Evolutionary conservation across 2,329 filamentous ascomycete species (phyloP).

Genomic region (Cladosporium sp.): DNA sequence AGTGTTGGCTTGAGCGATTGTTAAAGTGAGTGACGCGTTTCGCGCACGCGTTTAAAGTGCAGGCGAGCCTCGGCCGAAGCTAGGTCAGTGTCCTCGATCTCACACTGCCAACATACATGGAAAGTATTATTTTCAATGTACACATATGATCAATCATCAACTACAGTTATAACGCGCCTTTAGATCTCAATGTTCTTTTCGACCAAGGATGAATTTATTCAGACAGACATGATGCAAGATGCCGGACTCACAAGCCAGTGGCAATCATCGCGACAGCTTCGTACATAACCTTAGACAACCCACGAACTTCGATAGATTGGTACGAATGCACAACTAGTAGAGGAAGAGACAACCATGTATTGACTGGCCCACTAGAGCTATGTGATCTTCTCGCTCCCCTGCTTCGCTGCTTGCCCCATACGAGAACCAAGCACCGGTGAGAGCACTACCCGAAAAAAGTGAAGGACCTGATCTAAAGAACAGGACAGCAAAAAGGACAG

Average conservation of each 20-base stretch:
- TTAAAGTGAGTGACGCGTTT: slow-evolving; percentile 6
- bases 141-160: too few species aligned
- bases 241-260: not conserved
- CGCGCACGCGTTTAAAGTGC: slow-evolving; percentile 1
- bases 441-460: not conserved
- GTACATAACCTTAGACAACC: not conserved
- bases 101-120: not conserved
- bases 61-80: slow-evolving; percentile 6
- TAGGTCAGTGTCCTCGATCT: not conserved
- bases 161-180: too few species aligned
- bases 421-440: not conserved
- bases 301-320: not conserved
- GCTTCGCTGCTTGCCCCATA: not conserved
- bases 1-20: not conserved
- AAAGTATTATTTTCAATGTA: not conserved
- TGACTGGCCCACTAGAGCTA: not conserved
- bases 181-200: not conserved
- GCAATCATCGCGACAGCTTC: not conserved
- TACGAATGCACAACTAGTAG: not conserved
- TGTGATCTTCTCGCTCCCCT: not conserved
- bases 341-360: not conserved
- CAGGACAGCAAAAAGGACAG: not conserved
- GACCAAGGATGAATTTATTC: not conserved
- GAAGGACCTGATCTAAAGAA: not conserved
- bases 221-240: not conserved